These are phyloP conservation scores for Candida maesae DNA, from an alignment of 805 yeast genomes.

Conservation along the genomic window DNA sequence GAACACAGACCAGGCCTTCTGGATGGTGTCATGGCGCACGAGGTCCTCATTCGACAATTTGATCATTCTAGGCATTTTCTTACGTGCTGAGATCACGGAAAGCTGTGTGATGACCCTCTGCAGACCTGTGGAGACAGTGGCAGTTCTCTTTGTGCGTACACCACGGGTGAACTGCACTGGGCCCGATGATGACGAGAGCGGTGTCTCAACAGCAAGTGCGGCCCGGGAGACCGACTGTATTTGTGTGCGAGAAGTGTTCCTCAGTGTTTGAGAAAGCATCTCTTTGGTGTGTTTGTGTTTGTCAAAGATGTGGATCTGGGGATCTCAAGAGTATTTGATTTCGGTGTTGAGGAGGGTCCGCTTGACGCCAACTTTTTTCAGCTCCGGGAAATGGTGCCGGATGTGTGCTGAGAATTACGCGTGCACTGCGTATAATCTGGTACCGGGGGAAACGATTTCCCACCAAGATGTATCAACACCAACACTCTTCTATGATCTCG, in stretches of 20 bases:
- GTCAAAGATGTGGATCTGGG: background rate
- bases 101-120: slow-evolving; percentile 50
- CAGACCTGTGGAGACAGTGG: slow-evolving; percentile 40
- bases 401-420: too few species aligned
- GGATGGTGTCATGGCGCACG: slow-evolving; percentile 77
- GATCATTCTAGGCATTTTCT: slow-evolving; percentile 82
- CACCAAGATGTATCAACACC: too few species aligned
- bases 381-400: too few species aligned
- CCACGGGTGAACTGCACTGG: slow-evolving; percentile 38
- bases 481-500: too few species aligned
- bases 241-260: background rate
- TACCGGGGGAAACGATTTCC: too few species aligned
- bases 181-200: background rate
- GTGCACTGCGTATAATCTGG: too few species aligned
- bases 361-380: too few species aligned
- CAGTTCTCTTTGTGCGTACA: slow-evolving; percentile 43
- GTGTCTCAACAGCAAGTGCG: slow-evolving; percentile 1
- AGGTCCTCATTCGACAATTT: slow-evolving; percentile 76
- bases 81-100: slow-evolving; percentile 79
- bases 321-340: too few species aligned
- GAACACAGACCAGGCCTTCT: slow-evolving; percentile 73
- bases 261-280: background rate
- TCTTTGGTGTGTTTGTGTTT: background rate
- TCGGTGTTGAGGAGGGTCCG: too few species aligned
- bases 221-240: slow-evolving; percentile 11